Conservation (phyloP, 805 yeast genomes). For the Candida awuae region DNA sequence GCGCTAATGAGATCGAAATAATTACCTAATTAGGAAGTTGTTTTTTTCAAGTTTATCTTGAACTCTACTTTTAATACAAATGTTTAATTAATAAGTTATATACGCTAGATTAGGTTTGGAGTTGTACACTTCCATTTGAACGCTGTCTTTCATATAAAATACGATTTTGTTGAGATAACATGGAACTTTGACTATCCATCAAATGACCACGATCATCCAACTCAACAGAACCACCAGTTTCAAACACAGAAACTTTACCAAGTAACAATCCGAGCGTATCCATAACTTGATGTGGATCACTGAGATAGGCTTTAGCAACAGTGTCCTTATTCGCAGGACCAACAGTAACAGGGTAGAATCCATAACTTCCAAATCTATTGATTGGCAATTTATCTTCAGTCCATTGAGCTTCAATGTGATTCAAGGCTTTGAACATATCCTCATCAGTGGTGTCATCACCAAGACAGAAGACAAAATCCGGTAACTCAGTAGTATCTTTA, state of each 20-base stretch:
- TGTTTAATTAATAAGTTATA: too few relatives aligned
- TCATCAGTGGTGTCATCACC: slow-evolving; percentile 98
- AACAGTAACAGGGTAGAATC: slow-evolving; percentile 79
- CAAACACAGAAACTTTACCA: slow-evolving; percentile 73
- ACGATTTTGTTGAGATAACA: slow-evolving; percentile 28
- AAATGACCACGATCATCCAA: slow-evolving; percentile 74
- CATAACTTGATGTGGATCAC: slow-evolving; percentile 76
- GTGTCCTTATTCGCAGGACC: slow-evolving; percentile 89
- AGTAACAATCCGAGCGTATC: slow-evolving; percentile 74
- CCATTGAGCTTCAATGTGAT: slow-evolving; percentile 52
- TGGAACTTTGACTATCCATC: slow-evolving; percentile 37
- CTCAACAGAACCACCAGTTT: slow-evolving; percentile 67
- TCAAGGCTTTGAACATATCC: slow-evolving; percentile 85
- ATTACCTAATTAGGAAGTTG: too few relatives aligned
- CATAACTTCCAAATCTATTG: slow-evolving; percentile 45
- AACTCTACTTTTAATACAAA: too few relatives aligned
- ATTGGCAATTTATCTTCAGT: slow-evolving; percentile 32
- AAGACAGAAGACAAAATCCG: slow-evolving; percentile 80
- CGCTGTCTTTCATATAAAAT: slow-evolving; percentile 91
- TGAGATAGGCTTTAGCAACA: slow-evolving; percentile 74
- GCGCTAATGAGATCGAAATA: too few relatives aligned
- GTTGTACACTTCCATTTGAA: too few relatives aligned
- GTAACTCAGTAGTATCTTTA: slow-evolving; percentile 36
- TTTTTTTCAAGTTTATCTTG: too few relatives aligned
- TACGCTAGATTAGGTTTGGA: too few relatives aligned